These are phyloP conservation scores for Schoenoplectus tabernaemontani DNA, from an alignment of 202 grass and related monocot species.

Conservation along the genomic window DNA sequence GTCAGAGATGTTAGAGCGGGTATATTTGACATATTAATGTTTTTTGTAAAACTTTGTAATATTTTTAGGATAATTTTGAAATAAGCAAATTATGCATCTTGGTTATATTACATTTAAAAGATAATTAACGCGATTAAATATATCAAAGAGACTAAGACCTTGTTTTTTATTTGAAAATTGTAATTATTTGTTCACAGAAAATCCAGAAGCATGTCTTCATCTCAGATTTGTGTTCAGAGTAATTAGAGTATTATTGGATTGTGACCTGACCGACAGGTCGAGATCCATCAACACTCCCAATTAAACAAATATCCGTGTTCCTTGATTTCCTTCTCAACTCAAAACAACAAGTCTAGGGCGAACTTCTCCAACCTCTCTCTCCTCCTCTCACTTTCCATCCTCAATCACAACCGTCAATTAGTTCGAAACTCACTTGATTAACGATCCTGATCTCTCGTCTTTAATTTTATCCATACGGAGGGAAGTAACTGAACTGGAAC, in stretches of 20 bases:
- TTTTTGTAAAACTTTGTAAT: too few relatives aligned
- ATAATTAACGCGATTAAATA: too few relatives aligned
- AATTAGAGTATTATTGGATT: neutral
- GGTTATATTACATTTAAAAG: too few relatives aligned
- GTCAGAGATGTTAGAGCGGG: too few relatives aligned
- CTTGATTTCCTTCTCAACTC: neutral
- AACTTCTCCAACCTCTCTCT: neutral
- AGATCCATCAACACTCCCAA: neutral
- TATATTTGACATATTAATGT: too few relatives aligned
- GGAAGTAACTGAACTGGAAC: neutral
- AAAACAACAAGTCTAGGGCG: too few relatives aligned
- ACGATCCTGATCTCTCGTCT: neutral
- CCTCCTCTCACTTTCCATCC: neutral
- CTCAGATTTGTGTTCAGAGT: neutral
- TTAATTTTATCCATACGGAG: neutral
- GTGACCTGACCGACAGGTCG: neutral
- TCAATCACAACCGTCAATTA: neutral
- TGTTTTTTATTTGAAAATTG: neutral
- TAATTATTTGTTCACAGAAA: neutral
- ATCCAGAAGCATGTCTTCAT: neutral
- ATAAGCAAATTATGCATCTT: too few relatives aligned
- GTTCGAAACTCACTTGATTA: neutral
- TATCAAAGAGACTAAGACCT: neutral
- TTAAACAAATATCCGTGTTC: neutral
- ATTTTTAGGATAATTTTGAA: too few relatives aligned